These are phyloP conservation scores for Teunomyces panamensis DNA, from an alignment of 805 yeast species.

Conservation along the genomic window DNA sequence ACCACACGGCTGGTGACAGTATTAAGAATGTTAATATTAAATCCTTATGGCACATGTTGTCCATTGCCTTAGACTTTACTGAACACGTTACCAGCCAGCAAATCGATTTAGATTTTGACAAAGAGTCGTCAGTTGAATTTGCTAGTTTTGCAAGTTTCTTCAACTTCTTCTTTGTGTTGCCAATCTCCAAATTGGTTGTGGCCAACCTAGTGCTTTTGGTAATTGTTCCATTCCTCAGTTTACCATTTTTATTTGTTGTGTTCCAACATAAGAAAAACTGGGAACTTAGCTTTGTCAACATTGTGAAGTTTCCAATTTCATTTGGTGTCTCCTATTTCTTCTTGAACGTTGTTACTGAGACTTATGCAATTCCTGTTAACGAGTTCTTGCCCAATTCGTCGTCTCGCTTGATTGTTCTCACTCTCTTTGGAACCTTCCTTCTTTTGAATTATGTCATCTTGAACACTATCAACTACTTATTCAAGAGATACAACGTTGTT, in stretches of 20 bases:
- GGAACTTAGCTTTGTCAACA: slow-evolving; percentile 37
- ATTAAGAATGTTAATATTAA: slow-evolving; percentile 60
- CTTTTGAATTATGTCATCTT: slow-evolving; percentile 56
- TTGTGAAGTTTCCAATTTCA: slow-evolving; percentile 60
- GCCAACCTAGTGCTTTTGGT: slow-evolving; percentile 52
- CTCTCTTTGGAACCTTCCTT: slow-evolving; percentile 47
- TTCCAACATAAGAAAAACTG: slow-evolving; percentile 46
- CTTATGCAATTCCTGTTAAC: slow-evolving; percentile 19
- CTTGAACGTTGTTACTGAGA: slow-evolving; percentile 21
- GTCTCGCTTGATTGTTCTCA: slow-evolving; percentile 31
- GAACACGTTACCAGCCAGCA: slow-evolving; percentile 34
- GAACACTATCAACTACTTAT: slow-evolving; percentile 38
- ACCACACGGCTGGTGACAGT: slow-evolving; percentile 76
- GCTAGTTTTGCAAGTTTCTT: slow-evolving; percentile 68
- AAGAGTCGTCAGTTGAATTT: slow-evolving; percentile 14
- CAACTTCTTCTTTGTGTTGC: slow-evolving; percentile 55
- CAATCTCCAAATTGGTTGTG: slow-evolving; percentile 48
- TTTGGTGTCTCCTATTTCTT: slow-evolving; percentile 41
- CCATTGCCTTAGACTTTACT: slow-evolving; percentile 62
- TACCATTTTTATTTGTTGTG: slow-evolving; percentile 47
- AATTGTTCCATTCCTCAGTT: slow-evolving; percentile 51
- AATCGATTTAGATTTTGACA: slow-evolving; percentile 29
- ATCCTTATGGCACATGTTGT: slow-evolving; percentile 83
- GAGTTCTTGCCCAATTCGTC: slow-evolving; percentile 40
- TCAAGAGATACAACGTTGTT: slow-evolving; percentile 29